Base-by-base conservation (phyloP, 2,329 filamentous ascomycete genomes). In the Gnomoniopsis smithogilvyi region DNA sequence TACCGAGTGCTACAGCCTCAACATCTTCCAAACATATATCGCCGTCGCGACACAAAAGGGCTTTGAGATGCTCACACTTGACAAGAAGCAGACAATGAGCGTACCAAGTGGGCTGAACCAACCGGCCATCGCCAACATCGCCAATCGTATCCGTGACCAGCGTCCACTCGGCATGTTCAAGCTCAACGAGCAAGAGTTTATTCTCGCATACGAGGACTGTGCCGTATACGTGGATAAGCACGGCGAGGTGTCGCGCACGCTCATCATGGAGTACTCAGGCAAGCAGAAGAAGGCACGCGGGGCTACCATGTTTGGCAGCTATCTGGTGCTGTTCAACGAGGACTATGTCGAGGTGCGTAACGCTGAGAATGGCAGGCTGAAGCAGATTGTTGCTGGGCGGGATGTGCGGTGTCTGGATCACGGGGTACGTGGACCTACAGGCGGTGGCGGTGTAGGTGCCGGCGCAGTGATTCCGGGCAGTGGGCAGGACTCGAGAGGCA, bases 211-310 rank as follows among this genome's bases (percentile, higher is more conserved):
- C 72, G 91, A 96, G 73, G 92, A 97, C 73, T 98, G 94, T 67
- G 95, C 93, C 19, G 93, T 99, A 10, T 99, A 98, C 69, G 90
- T 98, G 70, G 96, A 99, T 78, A 97, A 98, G 75, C 92, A 98
- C 73, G 95, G 95, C 65, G 95, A 99, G 62, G 92, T 99, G 30
- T 94, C 88, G 43, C 89, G 96, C 49, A 92, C 89, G 30, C 91
- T 98, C 60, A 93, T 98, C 68, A 96, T 99, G 92, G 92, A 98
- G 71, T 99, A 98, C 72, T 95, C 96, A n/a, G 95, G 95, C 65
- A 94, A 89, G 68, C 82, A 85, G 70, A 85, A 85, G 73, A 85
- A 84, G 72, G 95, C 95, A 1, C 88, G 89, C 63, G 86, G 87
- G 14, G 93, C 93, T 2, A 95, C 92, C 62, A 88, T 98, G 76